Evolutionary conservation across 345 rosid genomes (phyloP), one percentile per base, ranked within the genome.

Genomic region (Noccaea caerulescens): DNA sequence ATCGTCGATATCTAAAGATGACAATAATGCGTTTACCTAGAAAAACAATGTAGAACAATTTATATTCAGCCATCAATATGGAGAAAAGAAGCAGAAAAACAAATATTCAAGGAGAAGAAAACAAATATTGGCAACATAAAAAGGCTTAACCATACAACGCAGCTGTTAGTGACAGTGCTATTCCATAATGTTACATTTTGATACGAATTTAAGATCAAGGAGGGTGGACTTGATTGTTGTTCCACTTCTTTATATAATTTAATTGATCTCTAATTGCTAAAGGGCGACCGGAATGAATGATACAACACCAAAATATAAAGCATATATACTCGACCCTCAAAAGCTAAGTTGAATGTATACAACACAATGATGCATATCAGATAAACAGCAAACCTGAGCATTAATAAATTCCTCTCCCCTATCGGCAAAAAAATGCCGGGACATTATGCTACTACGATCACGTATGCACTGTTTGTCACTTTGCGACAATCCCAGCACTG

Each of bases 361-460:
- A 70, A 64, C 12, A 64, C 49, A 46, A 65, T 34, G 59, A 42
- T 23, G 55, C 23, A 20, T 20, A 41, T 43, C 25, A 61, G 68
- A 43, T 23, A 44, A 52, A 36, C 34, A 51, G 45, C 43, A 54
- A 68, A 94, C 99, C 98, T 95, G 99, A 51, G 88, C 80, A 80
- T 88, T 85, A 42, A 95, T 88, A 78, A 88, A 95, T 77, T 92
- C 93, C 73, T 95, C 99, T 77, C 80, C 85, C 80, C 82, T 87
- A 77, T 90, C 98, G 1, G 97, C 89, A 64, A 92, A 95, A 77
- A 95, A 82, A 58, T 95, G 99, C 0, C 98, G 85, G 37, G 99
- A 97, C 98, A 95, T 92, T 74, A 95, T 92, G 79, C 91, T 89
- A 81, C 97, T 92, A 56, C 99, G 99, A 69, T 95, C 94, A n/a